phyloP scores from a whole-genome alignment of 139 green algal species.

The Mesotaenium endlicherianum region DNA sequence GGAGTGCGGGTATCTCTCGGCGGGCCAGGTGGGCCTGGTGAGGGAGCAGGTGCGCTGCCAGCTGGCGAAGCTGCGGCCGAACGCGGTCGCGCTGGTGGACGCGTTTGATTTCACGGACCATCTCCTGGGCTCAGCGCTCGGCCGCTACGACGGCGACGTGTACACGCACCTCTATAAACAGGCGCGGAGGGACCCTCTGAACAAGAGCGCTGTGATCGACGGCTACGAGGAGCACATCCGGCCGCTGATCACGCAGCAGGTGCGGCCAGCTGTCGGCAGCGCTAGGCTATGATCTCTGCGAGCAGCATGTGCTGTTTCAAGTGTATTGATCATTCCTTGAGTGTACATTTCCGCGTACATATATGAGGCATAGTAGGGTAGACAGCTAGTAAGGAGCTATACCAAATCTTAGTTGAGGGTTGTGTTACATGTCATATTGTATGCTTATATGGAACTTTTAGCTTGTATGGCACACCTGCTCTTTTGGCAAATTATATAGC shows the following conservation, averaged over 20 bases:
- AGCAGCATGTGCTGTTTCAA: too few relatives aligned
- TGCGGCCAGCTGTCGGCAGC: too few relatives aligned
- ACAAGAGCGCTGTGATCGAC: slow-evolving; percentile 31
- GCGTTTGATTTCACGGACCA: slow-evolving; percentile 1
- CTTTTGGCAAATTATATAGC: too few relatives aligned
- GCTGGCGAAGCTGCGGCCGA: background rate
- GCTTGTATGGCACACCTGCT: too few relatives aligned
- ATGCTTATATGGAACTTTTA: too few relatives aligned
- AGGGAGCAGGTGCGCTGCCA: background rate
- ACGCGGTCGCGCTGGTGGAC: slow-evolving; percentile 1
- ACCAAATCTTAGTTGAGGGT: too few relatives aligned
- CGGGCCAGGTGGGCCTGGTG: background rate
- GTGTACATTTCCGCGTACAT: too few relatives aligned
- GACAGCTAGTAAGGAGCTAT: too few relatives aligned
- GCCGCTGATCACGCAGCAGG: slow-evolving; percentile 5
- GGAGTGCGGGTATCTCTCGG: background rate
- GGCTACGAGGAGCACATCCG: slow-evolving; percentile 30
- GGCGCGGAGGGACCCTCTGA: slow-evolving; percentile 39
- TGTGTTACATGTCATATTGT: too few relatives aligned
- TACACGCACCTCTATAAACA: slow-evolving; percentile 41
- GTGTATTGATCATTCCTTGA: too few relatives aligned
- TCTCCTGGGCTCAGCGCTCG: slow-evolving; percentile 28
- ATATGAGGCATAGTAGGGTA: too few relatives aligned
- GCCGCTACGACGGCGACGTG: slow-evolving; percentile 48
- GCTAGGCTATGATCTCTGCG: too few relatives aligned